Conservation (phyloP, 257 asterid genomes). For the Lithospermum erythrorhizon region DNA sequence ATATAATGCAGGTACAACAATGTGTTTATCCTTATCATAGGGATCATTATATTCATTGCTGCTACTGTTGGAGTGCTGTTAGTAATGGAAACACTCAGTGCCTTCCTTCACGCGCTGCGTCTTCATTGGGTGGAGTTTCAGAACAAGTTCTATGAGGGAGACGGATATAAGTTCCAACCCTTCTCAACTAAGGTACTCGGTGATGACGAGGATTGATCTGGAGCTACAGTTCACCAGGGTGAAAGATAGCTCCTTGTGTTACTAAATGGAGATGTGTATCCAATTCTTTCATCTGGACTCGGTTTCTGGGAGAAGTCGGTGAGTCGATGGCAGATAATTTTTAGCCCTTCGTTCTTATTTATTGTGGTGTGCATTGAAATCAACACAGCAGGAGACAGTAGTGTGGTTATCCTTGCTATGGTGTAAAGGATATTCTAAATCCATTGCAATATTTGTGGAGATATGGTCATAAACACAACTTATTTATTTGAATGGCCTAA, state of each 20-base stretch:
- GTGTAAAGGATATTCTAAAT: too few relatives aligned
- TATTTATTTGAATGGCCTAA: background rate
- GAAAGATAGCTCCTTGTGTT: background rate
- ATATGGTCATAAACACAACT: background rate
- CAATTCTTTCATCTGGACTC: background rate
- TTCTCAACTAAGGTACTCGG: background rate
- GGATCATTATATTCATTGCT: background rate
- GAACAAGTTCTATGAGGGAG: background rate
- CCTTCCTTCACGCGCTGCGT: background rate
- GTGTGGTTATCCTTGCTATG: slow-evolving; percentile 39
- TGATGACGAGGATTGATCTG: background rate
- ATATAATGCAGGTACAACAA: background rate
- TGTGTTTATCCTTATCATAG: background rate
- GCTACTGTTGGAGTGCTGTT: background rate
- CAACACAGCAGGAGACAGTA: background rate
- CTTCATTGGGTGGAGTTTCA: background rate
- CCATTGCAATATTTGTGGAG: slow-evolving; percentile 29
- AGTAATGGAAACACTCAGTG: background rate
- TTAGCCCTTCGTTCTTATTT: background rate
- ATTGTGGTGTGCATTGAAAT: background rate
- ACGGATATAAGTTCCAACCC: background rate
- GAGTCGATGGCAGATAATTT: background rate
- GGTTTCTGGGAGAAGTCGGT: background rate
- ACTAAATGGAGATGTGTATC: background rate
- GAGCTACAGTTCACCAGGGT: background rate